phyloP scores from a whole-genome alignment of 163 green algal genomes.

The Volvox carteri region DNA sequence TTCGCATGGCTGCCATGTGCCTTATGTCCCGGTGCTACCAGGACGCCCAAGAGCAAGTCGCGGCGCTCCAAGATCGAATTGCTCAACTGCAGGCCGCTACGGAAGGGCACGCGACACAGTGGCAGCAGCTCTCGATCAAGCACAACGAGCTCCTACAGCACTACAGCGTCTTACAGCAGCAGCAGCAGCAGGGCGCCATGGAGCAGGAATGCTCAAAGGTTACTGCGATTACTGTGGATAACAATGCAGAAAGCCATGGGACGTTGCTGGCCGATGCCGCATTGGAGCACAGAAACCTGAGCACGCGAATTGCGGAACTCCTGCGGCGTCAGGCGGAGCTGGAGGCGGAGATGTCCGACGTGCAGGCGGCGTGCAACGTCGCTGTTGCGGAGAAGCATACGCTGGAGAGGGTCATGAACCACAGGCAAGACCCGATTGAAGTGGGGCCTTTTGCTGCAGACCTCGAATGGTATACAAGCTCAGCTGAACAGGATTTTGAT shows the following conservation, averaged over 20 bases:
- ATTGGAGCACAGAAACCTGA: neutral
- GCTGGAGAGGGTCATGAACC: neutral
- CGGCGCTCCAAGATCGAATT: neutral
- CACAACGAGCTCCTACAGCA: neutral
- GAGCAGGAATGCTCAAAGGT: neutral
- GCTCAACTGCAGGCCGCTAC: slow-evolving; percentile 15
- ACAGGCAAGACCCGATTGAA: too few relatives aligned
- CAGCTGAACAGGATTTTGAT: too few relatives aligned
- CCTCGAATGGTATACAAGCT: too few relatives aligned
- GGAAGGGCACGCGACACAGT: slow-evolving; percentile 20
- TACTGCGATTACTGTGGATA: neutral
- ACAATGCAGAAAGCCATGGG: neutral
- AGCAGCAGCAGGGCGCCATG: slow-evolving; percentile 16
- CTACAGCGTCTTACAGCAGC: neutral
- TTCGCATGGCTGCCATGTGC: too few relatives aligned
- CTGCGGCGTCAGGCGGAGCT: slow-evolving; percentile 27
- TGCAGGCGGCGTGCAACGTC: slow-evolving; percentile 55
- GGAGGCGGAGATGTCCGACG: slow-evolving; percentile 53
- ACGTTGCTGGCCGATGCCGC: neutral
- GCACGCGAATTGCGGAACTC: neutral
- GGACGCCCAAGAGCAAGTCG: slow-evolving; percentile 23
- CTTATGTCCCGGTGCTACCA: neutral
- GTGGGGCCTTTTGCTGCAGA: too few relatives aligned
- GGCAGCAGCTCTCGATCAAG: neutral
- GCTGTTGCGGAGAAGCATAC: slow-evolving; percentile 36